Conservation (phyloP, 768 basidiomycete species). For the Russula olivacea region DNA sequence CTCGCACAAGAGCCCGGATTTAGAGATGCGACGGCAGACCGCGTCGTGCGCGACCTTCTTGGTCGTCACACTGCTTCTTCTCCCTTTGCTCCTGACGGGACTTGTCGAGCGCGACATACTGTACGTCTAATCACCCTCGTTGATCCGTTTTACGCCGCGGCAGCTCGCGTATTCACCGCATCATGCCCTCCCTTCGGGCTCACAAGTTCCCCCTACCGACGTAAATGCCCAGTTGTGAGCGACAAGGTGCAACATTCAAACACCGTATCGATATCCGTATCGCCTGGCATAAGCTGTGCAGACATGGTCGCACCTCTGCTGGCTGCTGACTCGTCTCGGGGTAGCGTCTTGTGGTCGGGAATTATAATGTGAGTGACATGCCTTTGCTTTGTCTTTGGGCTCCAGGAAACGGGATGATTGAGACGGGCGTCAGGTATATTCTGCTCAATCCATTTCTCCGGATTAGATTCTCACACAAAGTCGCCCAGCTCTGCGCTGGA, state of each 20-base stretch:
- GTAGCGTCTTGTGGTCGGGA: constrained; percentile 39
- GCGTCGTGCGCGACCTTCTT: constrained; percentile 68
- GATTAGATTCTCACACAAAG: constrained; percentile 66
- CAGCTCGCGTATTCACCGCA: constrained; percentile 41
- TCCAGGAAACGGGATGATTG: background rate
- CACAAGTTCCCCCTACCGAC: constrained; percentile 44
- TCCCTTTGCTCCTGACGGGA: constrained; percentile 74
- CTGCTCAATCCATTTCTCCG: constrained; percentile 60
- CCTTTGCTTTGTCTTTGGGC: no score
- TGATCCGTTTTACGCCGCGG: constrained; percentile 87
- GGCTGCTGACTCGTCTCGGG: constrained; percentile 39
- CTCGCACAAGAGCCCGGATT: constrained; percentile 27
- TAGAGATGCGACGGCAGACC: constrained; percentile 40
- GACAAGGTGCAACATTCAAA: constrained; percentile 55
- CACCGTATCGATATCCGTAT: constrained; percentile 66
- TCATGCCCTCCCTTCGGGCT: constrained; percentile 57
- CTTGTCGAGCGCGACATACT: constrained; percentile 88
- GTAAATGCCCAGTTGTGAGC: constrained; percentile 36
- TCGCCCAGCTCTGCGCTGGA: constrained; percentile 61
- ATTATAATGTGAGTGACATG: constrained; percentile 42
- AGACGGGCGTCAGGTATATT: constrained; percentile 47
- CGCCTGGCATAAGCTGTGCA: constrained; percentile 66
- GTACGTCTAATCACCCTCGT: constrained; percentile 79
- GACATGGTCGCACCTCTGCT: constrained; percentile 60
- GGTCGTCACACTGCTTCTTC: constrained; percentile 67